Evolutionary conservation across 129 eudicot species (phyloP).

Genomic region (Escallonia rubra): DNA sequence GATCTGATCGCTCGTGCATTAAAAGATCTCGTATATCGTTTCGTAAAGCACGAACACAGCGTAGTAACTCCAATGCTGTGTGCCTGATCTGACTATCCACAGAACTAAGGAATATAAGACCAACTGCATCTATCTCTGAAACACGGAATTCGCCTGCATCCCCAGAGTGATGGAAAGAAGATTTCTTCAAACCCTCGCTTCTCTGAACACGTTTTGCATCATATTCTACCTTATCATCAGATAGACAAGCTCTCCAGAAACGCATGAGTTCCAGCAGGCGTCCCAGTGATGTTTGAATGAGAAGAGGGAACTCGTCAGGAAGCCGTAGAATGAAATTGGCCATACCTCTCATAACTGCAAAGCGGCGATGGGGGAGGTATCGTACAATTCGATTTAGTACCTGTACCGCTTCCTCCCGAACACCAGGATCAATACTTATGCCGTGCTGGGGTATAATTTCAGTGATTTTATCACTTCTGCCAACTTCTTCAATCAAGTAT

Average conservation of each 20-base stretch:
- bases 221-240: constrained; percentile 56
- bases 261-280: constrained; percentile 93
- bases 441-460: constrained; percentile 98
- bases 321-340: constrained; percentile 80
- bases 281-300: constrained; percentile 91
- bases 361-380: constrained; percentile 93
- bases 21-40: constrained; percentile 71
- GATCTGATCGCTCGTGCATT: constrained; percentile 51
- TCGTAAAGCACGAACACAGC: constrained; percentile 90
- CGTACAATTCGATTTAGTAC: constrained; percentile 89
- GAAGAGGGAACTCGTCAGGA: constrained; percentile 96
- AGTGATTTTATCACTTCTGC: constrained; percentile 85
- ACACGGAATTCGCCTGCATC: constrained; percentile 91
- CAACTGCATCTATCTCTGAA: constrained; percentile 96
- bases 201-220: constrained; percentile 63
- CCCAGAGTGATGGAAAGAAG: constrained; percentile 68
- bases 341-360: constrained; percentile 99
- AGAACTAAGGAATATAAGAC: constrained; percentile 91
- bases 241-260: constrained; percentile 84
- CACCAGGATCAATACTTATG: constrained; percentile 97
- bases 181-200: constrained; percentile 60
- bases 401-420: constrained; percentile 98
- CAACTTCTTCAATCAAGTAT: constrained; percentile 93
- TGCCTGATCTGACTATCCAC: constrained; percentile 97
- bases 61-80: constrained; percentile 87